Base-by-base conservation (phyloP, 352 stramenopile genomes). In the Nothophytophthora sp. region DNA sequence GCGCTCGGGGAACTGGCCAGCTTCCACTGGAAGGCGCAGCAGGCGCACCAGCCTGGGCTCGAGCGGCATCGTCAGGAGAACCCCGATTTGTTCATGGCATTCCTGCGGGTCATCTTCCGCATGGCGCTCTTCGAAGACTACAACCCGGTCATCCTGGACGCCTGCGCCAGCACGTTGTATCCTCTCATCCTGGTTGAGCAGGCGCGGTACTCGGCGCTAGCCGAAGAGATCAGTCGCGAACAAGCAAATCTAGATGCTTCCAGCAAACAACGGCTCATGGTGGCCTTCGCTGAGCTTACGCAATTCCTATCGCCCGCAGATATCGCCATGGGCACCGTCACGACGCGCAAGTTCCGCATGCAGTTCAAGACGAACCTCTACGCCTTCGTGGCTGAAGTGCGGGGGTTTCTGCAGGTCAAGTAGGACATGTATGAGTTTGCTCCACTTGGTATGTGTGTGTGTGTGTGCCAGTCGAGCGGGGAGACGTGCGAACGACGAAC, bases 321-420 rank as follows among this genome's bases (percentile, higher is more conserved):
- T 35, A 69, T 87, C 24, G 65, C 75, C 8, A 91, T 76, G 63
- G 73, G 72, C 43, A 76, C 68, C 8, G 75, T 62, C 10, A 80
- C 49, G 18, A 89, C 83, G 23, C 76, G 83, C 23, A 90, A 88
- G 58, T 75, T 86, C 60, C 77, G 81, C 11, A 69, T 69, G 29
- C 60, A 77, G 50, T 92, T 95, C 61, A 95, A 95, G 59, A 81
- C 60, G n/a, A 85, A 89, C 24, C 52, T 92, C 36, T 92, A 90
- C 44, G 67, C 74, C 13, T 95, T 95, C 45, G 81, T 92, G 18
- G 80, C 77, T 37, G 80, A 92, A 25, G 84, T 88, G 38, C 81
- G 84, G 13, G 84, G 84, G 8, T 95, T 92, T 48, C 74, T 95
- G 27, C 80, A 92, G 56, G 76, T 95, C 35, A 89, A 86, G 54